Conservation (phyloP, 306 rosid genomes). For the Castanopsis chinensis region DNA sequence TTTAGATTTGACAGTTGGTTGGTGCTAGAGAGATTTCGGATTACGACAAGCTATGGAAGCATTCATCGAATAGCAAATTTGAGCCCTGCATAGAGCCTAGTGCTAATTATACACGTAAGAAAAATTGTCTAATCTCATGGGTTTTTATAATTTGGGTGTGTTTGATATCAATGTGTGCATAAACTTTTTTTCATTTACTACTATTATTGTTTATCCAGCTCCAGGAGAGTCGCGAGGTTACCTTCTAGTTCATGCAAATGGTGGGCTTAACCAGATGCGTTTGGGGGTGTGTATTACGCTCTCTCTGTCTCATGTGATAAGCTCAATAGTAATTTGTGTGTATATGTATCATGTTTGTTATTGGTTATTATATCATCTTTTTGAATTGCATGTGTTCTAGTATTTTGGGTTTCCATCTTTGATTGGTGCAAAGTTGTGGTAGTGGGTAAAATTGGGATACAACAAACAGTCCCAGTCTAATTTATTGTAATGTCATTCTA, state of each 20-base stretch:
- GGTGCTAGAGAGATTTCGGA: constrained; percentile 38
- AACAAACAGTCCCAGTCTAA: neutral
- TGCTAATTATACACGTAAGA: constrained; percentile 66
- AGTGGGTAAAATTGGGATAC: neutral
- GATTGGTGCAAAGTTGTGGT: neutral
- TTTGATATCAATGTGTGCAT: constrained; percentile 12
- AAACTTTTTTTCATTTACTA: neutral
- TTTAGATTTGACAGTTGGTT: constrained; percentile 55
- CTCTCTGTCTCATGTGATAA: constrained; percentile 5
- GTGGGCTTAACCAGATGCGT: constrained; percentile 99
- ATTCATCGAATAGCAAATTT: constrained; percentile 63
- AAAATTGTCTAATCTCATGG: neutral
- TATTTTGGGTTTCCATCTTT: neutral
- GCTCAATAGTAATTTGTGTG: neutral
- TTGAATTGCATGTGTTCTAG: neutral
- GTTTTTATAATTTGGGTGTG: neutral
- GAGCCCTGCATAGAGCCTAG: constrained; percentile 68
- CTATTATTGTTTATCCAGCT: constrained; percentile 45
- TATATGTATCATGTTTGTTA: neutral
- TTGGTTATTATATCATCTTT: neutral
- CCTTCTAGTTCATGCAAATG: constrained; percentile 88
- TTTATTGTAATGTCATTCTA: neutral
- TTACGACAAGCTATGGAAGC: constrained; percentile 83
- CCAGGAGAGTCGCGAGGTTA: constrained; percentile 62
- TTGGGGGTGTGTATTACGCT: constrained; percentile 62